phyloP scores from a whole-genome alignment of 495 filamentous ascomycete genomes.

The Usnea hakonensis region DNA sequence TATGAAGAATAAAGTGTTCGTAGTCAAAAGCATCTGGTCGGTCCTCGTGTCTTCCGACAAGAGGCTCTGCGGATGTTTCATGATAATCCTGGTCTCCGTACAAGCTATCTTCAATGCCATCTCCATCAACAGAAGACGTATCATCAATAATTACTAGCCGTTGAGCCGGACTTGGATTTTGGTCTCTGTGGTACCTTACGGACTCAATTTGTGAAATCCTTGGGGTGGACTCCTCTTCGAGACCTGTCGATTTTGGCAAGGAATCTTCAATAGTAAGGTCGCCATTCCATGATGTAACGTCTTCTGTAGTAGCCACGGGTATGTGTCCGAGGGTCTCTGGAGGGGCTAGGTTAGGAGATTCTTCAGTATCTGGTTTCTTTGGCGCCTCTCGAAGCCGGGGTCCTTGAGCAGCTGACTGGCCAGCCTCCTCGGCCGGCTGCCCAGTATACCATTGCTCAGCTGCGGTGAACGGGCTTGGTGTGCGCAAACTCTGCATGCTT shows the following conservation, averaged over 20 bases:
- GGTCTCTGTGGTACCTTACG: not conserved
- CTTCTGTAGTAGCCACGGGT: not conserved
- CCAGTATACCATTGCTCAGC: constrained; percentile 68
- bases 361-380: constrained; percentile 1
- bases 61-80: constrained; percentile 34
- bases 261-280: constrained; percentile 24
- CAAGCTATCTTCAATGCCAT: constrained; percentile 12
- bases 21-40: constrained; percentile 97
- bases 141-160: constrained; percentile 13
- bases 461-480: constrained; percentile 76
- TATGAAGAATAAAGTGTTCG: constrained; percentile 89
- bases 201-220: not conserved
- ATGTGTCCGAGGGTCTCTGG: not conserved
- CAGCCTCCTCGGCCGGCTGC: constrained; percentile 26
- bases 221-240: not conserved
- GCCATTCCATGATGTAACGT: constrained; percentile 9
- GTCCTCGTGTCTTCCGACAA: constrained; percentile 69
- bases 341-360: not conserved
- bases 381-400: not conserved
- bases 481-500: constrained; percentile 76
- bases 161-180: not conserved
- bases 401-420: not conserved
- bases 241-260: not conserved
- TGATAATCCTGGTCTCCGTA: constrained; percentile 48
- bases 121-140: not conserved